Conservation (phyloP, 306 rosid species). For the Vachellia pachyceras region DNA sequence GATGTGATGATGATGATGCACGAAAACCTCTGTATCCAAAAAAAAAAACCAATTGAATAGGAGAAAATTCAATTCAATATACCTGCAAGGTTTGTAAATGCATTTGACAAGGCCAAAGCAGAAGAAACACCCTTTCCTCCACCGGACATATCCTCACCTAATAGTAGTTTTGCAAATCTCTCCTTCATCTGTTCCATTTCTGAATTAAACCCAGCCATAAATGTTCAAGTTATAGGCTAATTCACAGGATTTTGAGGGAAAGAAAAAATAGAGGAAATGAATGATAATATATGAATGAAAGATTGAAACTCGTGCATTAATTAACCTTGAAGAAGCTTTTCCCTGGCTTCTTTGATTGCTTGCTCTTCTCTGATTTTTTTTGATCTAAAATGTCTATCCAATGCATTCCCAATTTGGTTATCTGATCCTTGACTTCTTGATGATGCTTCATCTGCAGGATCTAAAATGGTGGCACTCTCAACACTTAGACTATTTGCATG, state of each 20-base stretch:
- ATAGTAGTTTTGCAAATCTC: constrained; percentile 84
- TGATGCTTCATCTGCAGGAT: constrained; percentile 45
- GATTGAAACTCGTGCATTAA: constrained; percentile 19
- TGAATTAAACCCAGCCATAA: constrained; percentile 53
- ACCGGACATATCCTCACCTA: constrained; percentile 99
- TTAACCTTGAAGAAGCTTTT: constrained; percentile 56
- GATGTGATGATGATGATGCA: not conserved
- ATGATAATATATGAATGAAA: not conserved
- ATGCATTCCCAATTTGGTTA: not conserved
- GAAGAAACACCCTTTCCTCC: constrained; percentile 99
- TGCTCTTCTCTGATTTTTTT: constrained; percentile 53
- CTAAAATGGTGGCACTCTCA: constrained; percentile 49
- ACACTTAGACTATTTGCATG: constrained; percentile 74
- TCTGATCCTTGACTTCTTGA: constrained; percentile 49
- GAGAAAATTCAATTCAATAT: constrained; percentile 10
- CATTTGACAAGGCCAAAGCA: constrained; percentile 97
- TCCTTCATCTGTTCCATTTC: constrained; percentile 95
- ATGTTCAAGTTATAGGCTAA: constrained; percentile 9
- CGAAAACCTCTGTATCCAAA: not conserved
- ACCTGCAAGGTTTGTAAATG: constrained; percentile 98
- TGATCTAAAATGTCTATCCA: constrained; percentile 32
- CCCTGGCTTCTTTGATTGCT: constrained; percentile 57
- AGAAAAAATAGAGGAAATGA: not conserved
- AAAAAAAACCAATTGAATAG: not conserved
- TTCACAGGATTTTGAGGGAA: not conserved